phyloP scores from a whole-genome alignment of 2,329 filamentous ascomycete genomes.

The Verticillium nonalfalfae region DNA sequence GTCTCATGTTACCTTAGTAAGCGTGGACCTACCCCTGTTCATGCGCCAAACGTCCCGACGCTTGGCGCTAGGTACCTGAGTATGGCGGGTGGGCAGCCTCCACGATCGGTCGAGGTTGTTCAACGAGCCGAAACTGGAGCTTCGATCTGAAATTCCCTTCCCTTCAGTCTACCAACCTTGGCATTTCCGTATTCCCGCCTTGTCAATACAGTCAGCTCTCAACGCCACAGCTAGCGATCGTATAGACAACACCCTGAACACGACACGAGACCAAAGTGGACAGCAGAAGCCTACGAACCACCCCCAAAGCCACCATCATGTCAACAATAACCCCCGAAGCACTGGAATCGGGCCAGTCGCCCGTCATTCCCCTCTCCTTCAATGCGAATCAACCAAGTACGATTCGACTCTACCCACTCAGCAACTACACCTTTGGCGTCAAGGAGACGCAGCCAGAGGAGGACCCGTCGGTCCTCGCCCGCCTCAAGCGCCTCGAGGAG shows the following conservation, averaged over 20 bases:
- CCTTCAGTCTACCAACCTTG: not conserved
- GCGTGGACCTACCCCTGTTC: not conserved
- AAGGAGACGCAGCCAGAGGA: constrained; percentile 98
- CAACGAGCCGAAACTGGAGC: not conserved
- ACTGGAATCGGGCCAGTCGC: constrained; percentile 72
- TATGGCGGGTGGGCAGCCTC: not conserved
- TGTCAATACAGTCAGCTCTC: not conserved
- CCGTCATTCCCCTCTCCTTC: constrained; percentile 76
- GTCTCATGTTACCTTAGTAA: not conserved
- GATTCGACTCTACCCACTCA: constrained; percentile 87
- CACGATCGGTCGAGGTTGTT: not conserved
- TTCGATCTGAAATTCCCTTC: not conserved
- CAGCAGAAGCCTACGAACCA: not conserved
- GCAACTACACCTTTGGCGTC: constrained; percentile 98
- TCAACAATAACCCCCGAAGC: constrained; percentile 74
- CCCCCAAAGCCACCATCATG: constrained; percentile 47
- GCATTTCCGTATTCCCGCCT: not conserved
- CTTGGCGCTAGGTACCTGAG: not conserved
- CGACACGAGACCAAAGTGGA: not conserved
- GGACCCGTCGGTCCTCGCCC: constrained; percentile 89
- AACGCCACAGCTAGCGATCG: not conserved
- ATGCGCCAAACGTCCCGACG: not conserved
- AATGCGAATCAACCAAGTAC: constrained; percentile 83
- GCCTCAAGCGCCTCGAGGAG: constrained; percentile 90
- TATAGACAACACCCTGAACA: not conserved